Conservation (phyloP, 2,329 filamentous ascomycete genomes). For the Oidium heveae region DNA sequence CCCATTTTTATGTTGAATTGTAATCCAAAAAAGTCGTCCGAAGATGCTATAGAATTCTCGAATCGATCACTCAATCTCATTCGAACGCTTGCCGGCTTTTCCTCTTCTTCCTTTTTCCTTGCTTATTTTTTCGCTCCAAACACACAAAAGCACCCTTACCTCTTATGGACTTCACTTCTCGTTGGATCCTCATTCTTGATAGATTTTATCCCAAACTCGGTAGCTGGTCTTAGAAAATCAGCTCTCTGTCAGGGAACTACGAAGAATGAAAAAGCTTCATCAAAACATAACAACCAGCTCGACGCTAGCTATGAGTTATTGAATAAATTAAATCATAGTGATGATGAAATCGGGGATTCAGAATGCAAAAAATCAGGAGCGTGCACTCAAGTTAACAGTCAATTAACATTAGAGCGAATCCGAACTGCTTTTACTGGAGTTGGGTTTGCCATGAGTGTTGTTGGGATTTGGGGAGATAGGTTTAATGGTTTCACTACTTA, state of each 20-base stretch:
- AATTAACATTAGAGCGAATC: constrained; percentile 26
- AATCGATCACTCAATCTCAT: constrained; percentile 38
- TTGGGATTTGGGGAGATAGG: constrained; percentile 43
- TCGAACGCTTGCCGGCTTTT: constrained; percentile 39
- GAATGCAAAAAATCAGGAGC: constrained; percentile 33
- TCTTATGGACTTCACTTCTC: constrained; percentile 60
- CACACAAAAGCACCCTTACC: constrained; percentile 60
- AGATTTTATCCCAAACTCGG: constrained; percentile 8
- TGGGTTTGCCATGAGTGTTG: constrained; percentile 33
- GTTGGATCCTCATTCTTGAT: constrained; percentile 26
- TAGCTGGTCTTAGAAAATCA: neutral
- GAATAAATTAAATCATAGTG: constrained; percentile 15
- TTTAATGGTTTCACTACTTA: neutral
- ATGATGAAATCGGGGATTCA: constrained; percentile 23
- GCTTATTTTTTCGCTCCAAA: constrained; percentile 56
- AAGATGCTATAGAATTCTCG: constrained; percentile 44
- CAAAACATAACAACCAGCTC: constrained; percentile 17
- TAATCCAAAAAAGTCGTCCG: constrained; percentile 43
- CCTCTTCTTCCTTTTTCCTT: constrained; percentile 46
- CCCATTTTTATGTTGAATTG: constrained; percentile 62
- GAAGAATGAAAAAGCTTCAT: constrained; percentile 4
- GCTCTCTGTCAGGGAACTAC: neutral
- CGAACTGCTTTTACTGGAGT: constrained; percentile 27
- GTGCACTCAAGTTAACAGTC: constrained; percentile 27
- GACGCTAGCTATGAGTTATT: constrained; percentile 51